Base-by-base conservation (phyloP, 2,329 filamentous ascomycete genomes). In the Botrytis hyacinthi region DNA sequence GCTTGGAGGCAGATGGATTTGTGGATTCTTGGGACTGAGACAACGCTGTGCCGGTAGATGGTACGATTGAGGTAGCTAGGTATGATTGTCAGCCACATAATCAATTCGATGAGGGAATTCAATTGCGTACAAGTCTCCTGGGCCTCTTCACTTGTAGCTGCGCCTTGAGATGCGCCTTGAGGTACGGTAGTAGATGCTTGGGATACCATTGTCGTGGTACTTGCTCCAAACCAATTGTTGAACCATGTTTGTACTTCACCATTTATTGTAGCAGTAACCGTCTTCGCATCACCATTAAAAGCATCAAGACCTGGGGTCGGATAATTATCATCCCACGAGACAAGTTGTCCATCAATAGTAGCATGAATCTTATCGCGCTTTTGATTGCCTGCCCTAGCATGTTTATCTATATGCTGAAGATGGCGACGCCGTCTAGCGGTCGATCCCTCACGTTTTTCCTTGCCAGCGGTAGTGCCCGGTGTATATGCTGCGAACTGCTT, bases 401-500 rank as follows among this genome's bases (percentile, higher is more conserved):
- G 60, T 67, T 59, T 72, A 18, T 83, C 82, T 66, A 80, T 81
- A 73, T 81, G 80, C 51, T 78, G 80, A 68, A 83, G 72, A 57
- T 66, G 18, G 59, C 46, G 60, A 32, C 60, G 67, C 1, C 67
- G 68, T 32, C 60, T 81, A 40, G 75, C 71, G 77, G 82, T 82
- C 60, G 78, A 74, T 59, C 77, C 75, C 1, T 81, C 79, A 26
- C 83, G 82, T 80, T 86, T 74, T 78, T 80, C 57, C 78, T 78
- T 65, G 72, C 62, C 37, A 73, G 75, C 29, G 74, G 75, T 44
- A 44, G 75, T 75, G 35, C 83, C 83, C n/a, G 88, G 86, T 63
- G 85, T 86, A 82, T 94, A 95, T 72, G 90, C 89, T 18, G 91
- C 92, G 72, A 94, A 85, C 77, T 92, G 87, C 79, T 89, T 89